Evolutionary conservation across 2,329 filamentous ascomycete genomes (phyloP), one percentile per base, ranked within the genome.

Genomic region (Microthyrium microscopicum): DNA sequence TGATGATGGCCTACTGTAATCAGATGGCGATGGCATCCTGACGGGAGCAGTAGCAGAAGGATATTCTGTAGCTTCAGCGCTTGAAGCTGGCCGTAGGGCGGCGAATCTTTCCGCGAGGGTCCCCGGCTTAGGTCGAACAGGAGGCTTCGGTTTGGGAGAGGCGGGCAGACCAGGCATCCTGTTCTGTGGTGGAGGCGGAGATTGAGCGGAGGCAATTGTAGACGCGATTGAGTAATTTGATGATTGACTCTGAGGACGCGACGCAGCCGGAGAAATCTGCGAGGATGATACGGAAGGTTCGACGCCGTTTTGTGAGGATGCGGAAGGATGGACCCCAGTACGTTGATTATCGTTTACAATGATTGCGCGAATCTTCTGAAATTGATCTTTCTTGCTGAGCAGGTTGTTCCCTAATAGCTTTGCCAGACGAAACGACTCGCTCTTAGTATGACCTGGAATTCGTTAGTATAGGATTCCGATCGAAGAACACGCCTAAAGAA

Each of bases 271-370:
- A n/a, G n/a, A n/a, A n/a, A n/a, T n/a, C n/a, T n/a, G n/a, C n/a
- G n/a, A n/a, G n/a, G n/a, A n/a, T 8, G 31, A 33, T 4, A 18
- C 21, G 11, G 22, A 12, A 19, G 27, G n/a, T 5, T 26, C 22
- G 15, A 33, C 22, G 22, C 31, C 27, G 9, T 26, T 21, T 5
- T 21, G 31, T 16, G n/a, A n/a, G n/a, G n/a, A n/a, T n/a, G n/a
- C n/a, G n/a, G n/a, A n/a, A 21, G 43, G 67, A 33, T 58, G 56
- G 3, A 74, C 67, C 12, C 76, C 75, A 24, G 66, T 74, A 33
- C 62, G 61, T 39, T 61, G 51, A 37, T 67, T 66, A 41, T 67
- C 62, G 30, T 61, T 58, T 19, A 58, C 47, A 34, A 68, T 67
- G 20, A 65, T 64, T 13, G 58, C 47, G 44, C 62, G 64, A 40